Evolutionary conservation across 352 stramenopile genomes (phyloP).

Genomic region (Phytophthora foliorum): DNA sequence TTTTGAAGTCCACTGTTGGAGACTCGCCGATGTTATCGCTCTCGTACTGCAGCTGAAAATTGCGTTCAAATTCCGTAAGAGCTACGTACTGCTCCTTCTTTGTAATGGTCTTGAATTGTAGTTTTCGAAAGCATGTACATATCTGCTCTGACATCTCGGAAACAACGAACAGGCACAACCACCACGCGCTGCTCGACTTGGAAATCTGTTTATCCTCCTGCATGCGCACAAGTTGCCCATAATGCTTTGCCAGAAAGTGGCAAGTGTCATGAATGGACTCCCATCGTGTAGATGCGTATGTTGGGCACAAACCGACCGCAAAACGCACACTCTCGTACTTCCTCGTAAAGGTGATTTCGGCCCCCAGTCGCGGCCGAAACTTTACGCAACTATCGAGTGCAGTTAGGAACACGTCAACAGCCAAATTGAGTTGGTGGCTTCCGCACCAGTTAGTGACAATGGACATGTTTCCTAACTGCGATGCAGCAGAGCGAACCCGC

Average conservation of each 20-base stretch:
- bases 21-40: neutral
- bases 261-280: neutral
- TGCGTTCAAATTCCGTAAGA: neutral
- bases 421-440: conserved; percentile 19
- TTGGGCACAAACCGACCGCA: neutral
- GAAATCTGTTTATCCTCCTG: neutral
- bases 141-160: neutral
- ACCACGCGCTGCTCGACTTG: neutral
- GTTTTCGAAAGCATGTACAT: neutral
- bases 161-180: neutral
- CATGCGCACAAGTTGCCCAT: neutral
- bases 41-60: neutral
- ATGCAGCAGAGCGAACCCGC: neutral
- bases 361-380: neutral
- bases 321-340: neutral
- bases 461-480: neutral
- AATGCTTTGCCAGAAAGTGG: neutral
- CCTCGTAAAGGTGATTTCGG: neutral
- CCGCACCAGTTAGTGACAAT: conserved; percentile 14
- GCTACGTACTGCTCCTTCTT: neutral
- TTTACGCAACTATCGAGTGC: neutral
- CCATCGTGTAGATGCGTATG: neutral
- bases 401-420: neutral
- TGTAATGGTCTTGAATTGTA: neutral
- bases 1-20: too few relatives aligned